phyloP scores from a whole-genome alignment of 805 yeast genomes.

The Yamadazyma sp. region DNA sequence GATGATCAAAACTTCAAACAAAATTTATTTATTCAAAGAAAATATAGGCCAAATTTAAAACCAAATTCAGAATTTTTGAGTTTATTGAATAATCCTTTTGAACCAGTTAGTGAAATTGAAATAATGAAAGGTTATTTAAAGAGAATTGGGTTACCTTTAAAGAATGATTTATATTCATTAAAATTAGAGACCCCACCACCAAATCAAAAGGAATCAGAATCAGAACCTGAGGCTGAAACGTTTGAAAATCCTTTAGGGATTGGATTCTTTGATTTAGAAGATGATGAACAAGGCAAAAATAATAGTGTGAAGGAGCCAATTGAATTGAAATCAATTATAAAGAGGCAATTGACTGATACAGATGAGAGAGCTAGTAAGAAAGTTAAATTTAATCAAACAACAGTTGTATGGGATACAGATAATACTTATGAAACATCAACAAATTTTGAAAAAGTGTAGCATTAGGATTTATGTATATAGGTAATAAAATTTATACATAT shows the following conservation, averaged over 20 bases:
- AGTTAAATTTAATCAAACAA: conserved; percentile 33
- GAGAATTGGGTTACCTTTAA: conserved; percentile 10
- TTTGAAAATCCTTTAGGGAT: conserved; percentile 7
- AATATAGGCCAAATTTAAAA: conserved; percentile 9
- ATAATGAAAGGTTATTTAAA: conserved; percentile 6
- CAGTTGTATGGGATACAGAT: too few relatives aligned
- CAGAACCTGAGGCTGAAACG: not conserved
- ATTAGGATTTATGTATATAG: too few relatives aligned
- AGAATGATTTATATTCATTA: conserved; percentile 5
- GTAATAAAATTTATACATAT: not conserved
- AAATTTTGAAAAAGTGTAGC: too few relatives aligned
- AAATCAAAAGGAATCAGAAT: not conserved
- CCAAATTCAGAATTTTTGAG: conserved; percentile 7
- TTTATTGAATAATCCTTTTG: conserved; percentile 9
- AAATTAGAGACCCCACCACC: conserved; percentile 5
- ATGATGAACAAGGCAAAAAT: conserved; percentile 2
- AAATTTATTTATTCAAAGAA: conserved; percentile 10
- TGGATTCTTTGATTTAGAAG: conserved; percentile 11
- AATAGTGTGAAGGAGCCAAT: too few relatives aligned
- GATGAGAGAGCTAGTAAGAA: conserved; percentile 19
- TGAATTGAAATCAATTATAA: conserved; percentile 22
- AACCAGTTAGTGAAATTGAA: conserved; percentile 10
- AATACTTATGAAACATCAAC: too few relatives aligned
- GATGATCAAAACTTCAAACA: conserved; percentile 24
- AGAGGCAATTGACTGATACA: conserved; percentile 14